A percentile compares a stretch with the other conserved stretches of the same genome.
Evolutionary conservation across 176 grass and related monocot species (phyloP).

Genomic region (Rhipidocladum racemiflorum): DNA sequence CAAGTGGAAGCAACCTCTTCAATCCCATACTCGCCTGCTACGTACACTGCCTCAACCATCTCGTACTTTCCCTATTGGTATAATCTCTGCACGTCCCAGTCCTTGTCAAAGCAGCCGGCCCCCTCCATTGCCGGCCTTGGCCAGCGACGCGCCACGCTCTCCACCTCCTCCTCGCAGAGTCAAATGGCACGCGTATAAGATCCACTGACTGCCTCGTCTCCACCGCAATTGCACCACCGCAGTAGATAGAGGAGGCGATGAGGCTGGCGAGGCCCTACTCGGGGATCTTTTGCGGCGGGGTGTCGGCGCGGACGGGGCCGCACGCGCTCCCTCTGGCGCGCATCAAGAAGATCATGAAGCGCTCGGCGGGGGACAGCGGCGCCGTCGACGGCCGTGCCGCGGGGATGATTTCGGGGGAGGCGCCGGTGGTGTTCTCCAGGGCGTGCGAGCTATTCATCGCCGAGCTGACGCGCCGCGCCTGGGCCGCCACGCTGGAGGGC

Average conservation of each 20-base stretch:
- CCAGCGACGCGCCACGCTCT: slow-evolving; percentile 20
- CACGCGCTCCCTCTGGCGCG: slow-evolving; percentile 69
- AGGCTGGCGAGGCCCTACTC: slow-evolving; percentile 55
- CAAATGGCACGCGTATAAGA: slow-evolving; percentile 10
- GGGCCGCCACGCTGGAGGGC: slow-evolving; percentile 38
- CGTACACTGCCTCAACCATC: background rate
- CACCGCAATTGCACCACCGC: background rate
- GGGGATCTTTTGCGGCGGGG: slow-evolving; percentile 41
- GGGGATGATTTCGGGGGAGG: slow-evolving; percentile 65
- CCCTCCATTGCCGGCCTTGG: slow-evolving; percentile 31
- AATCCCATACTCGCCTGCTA: background rate
- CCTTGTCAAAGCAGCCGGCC: slow-evolving; percentile 38
- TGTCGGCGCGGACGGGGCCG: slow-evolving; percentile 52
- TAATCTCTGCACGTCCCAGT: background rate
- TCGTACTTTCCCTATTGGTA: background rate
- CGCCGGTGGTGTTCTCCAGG: slow-evolving; percentile 62
- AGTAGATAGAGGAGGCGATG: slow-evolving; percentile 10
- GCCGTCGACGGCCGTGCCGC: slow-evolving; percentile 18
- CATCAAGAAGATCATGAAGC: slow-evolving; percentile 85
- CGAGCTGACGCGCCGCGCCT: slow-evolving; percentile 53
- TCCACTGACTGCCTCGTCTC: background rate
- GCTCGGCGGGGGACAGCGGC: slow-evolving; percentile 34
- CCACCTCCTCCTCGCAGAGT: background rate
- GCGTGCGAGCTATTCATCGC: slow-evolving; percentile 65
- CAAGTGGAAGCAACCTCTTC: background rate